Percentiles rank a stretch among this genome's conserved stretches.
Evolutionary conservation across 78 protist species (phyloP).

Genomic region (Blattamonas nauphoetae): DNA sequence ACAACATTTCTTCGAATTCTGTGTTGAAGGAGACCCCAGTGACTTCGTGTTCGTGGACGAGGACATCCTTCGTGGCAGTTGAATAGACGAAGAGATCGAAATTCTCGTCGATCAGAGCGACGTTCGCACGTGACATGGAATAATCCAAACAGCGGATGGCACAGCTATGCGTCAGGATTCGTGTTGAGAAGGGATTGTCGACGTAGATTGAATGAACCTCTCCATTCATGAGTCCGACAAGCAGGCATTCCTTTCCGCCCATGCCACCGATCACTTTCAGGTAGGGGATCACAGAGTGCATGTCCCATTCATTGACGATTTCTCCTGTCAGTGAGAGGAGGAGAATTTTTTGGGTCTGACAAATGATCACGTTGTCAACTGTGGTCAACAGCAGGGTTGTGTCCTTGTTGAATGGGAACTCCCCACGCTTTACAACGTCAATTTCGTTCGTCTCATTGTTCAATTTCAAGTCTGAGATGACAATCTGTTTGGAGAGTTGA

Average conservation of each 20-base stretch:
- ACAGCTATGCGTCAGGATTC: conserved; percentile 5
- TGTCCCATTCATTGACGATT: conserved; percentile 51
- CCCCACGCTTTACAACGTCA: neutral
- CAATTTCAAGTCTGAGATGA: conserved; percentile 27
- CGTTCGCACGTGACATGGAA: neutral
- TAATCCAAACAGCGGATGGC: conserved; percentile 60
- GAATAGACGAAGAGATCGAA: neutral
- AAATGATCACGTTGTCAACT: conserved; percentile 29
- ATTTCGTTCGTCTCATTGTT: conserved; percentile 15
- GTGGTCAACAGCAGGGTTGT: conserved; percentile 54
- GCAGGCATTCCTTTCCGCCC: conserved; percentile 39
- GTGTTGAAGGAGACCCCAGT: conserved; percentile 53
- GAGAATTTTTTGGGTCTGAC: conserved; percentile 14
- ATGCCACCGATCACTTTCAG: conserved; percentile 65
- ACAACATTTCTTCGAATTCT: conserved; percentile 49
- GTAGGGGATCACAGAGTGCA: conserved; percentile 57
- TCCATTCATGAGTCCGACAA: conserved; percentile 50
- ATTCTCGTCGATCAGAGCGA: neutral
- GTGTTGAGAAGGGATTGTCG: conserved; percentile 57
- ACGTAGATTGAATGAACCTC: conserved; percentile 49
- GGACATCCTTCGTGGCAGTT: neutral
- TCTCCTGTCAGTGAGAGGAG: neutral
- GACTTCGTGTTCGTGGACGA: conserved; percentile 44
- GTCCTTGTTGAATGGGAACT: conserved; percentile 21
- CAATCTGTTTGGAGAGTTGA: conserved; percentile 48